A percentile compares a stretch with the other conserved stretches of the same genome.
Conservation (phyloP, 1,284 basidiomycete genomes). For the Marasmius fiardii region DNA sequence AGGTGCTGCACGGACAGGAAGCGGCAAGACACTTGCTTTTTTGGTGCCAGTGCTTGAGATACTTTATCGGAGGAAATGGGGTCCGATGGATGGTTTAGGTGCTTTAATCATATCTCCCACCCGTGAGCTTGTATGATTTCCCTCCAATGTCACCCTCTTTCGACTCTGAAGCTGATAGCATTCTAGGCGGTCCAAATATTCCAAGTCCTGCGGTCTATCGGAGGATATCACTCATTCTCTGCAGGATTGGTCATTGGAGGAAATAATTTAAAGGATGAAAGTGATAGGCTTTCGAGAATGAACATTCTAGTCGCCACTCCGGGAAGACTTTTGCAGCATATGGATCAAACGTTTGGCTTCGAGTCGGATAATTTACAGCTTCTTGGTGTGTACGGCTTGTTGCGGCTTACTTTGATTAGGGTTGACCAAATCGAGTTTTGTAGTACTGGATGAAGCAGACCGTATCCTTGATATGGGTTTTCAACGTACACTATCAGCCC, state of each 20-base stretch:
- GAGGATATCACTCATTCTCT: conserved; percentile 88
- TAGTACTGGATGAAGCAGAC: conserved; percentile 96
- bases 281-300: conserved; percentile 87
- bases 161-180: conserved; percentile 9
- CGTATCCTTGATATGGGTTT: conserved; percentile 98
- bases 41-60: conserved; percentile 92
- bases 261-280: conserved; percentile 93
- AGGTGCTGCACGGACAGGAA: conserved; percentile 94
- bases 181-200: conserved; percentile 93
- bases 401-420: neutral
- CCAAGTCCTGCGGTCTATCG: conserved; percentile 90
- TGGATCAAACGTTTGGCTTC: conserved; percentile 97
- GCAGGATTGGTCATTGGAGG: conserved; percentile 97
- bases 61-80: conserved; percentile 90
- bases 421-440: conserved; percentile 6
- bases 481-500: conserved; percentile 83
- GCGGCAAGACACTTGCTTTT: conserved; percentile 97
- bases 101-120: conserved; percentile 95
- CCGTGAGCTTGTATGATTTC: conserved; percentile 83
- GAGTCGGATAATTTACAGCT: conserved; percentile 89
- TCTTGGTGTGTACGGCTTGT: conserved; percentile 61
- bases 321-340: conserved; percentile 92
- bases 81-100: conserved; percentile 92
- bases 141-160: conserved; percentile 13
- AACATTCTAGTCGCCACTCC: conserved; percentile 98